Conservation (phyloP, 2,329 filamentous ascomycete species). For the Calonectria henricotiae region DNA sequence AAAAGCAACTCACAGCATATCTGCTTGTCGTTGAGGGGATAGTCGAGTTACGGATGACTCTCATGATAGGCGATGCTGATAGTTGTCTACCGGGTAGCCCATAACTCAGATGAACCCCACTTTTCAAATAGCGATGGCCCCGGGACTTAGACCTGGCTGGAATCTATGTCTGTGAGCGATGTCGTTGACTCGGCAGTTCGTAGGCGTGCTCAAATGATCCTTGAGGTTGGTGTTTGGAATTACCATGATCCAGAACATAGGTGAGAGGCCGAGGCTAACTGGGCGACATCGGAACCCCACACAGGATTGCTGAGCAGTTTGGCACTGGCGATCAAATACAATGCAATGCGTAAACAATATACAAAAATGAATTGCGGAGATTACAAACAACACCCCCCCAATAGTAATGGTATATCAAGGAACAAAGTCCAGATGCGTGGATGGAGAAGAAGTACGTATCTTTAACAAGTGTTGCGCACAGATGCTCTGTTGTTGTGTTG, state of each 20-base stretch:
- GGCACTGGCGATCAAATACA: too few relatives aligned
- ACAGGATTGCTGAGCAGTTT: background rate
- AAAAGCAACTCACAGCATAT: slow-evolving; percentile 57
- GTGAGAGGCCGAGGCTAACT: background rate
- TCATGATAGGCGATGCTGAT: slow-evolving; percentile 19
- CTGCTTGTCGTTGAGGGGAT: slow-evolving; percentile 6
- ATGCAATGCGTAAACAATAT: background rate
- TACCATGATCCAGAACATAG: background rate
- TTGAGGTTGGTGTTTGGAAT: background rate
- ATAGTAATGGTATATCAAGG: background rate
- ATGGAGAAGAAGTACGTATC: background rate
- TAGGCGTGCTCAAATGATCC: background rate
- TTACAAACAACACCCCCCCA: too few relatives aligned
- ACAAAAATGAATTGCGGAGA: background rate
- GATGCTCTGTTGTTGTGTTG: slow-evolving; percentile 1
- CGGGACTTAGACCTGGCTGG: background rate
- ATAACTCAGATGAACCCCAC: background rate
- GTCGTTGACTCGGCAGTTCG: background rate
- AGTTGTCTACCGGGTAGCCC: slow-evolving; percentile 13
- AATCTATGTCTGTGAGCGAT: background rate
- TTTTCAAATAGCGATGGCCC: background rate
- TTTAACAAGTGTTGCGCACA: background rate
- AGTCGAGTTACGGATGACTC: slow-evolving; percentile 32
- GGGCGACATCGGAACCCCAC: slow-evolving; percentile 17
- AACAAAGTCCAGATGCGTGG: background rate